phyloP scores from a whole-genome alignment of 345 rosid species.

The Salix caprea region DNA sequence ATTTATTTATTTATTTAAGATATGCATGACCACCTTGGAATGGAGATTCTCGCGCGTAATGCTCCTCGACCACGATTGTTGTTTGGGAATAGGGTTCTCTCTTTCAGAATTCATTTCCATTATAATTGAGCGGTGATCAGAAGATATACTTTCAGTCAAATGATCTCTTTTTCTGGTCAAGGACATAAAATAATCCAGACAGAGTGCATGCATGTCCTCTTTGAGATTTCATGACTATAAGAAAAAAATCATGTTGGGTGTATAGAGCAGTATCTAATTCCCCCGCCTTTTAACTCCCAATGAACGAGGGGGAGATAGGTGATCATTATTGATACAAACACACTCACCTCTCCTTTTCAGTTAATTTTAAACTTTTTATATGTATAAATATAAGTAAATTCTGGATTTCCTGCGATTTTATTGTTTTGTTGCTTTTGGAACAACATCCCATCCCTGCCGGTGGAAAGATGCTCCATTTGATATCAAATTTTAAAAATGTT shows the following conservation, averaged over 20 bases:
- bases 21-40: constrained; percentile 13
- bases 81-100: constrained; percentile 38
- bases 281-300: constrained; percentile 18
- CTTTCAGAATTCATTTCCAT: neutral
- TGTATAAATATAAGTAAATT: neutral
- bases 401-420: neutral
- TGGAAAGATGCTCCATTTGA: neutral
- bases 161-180: neutral
- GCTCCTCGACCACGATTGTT: constrained; percentile 36
- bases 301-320: constrained; percentile 38
- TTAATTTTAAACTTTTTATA: neutral
- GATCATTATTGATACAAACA: neutral
- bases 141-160: constrained; percentile 5
- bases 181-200: neutral
- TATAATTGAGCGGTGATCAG: neutral
- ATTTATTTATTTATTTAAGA: neutral
- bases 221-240: neutral
- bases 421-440: no score
- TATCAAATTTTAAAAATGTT: no score
- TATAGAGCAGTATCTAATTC: constrained; percentile 25
- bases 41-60: constrained; percentile 22
- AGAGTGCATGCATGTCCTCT: neutral
- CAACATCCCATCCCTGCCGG: neutral
- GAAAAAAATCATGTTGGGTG: neutral
- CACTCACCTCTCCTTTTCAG: neutral